Base-by-base conservation (phyloP, 495 filamentous ascomycete species). In the Hypoxylon rickii region DNA sequence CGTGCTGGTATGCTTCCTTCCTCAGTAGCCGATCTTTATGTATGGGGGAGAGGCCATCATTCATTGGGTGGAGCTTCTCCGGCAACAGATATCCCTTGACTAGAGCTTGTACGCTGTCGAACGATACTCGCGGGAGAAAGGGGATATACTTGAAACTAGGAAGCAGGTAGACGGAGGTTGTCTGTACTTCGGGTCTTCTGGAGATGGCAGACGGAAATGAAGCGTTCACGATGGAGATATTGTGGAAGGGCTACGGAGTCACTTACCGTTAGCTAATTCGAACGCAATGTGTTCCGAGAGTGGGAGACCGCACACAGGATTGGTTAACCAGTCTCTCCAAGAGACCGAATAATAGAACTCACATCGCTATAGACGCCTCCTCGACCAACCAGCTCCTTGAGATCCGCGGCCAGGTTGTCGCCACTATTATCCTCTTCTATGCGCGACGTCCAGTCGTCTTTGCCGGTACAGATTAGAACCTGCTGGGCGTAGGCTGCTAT, bases 401-500 rank as follows among this genome's bases (percentile, higher is more conserved):
- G 65, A 33, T 83, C 82, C 41, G 86, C 82, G 1, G 86, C 89
- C 7, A 96, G 72, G 54, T 84, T 83, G n/a, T 79, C 76, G 13
- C 74, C 78, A 40, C 68, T 63, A 47, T 79, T 73, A 32, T 78
- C 76, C 15, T 78, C 77, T 48, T 82, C 79, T 47, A 79, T 96
- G 68, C 69, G 87, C 75, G 67, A 92, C 13, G 79, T 79, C 94
- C 94, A 98, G 69, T 97, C 89, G 16, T 76, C 64, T 50, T 84
- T 80, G 6, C 89, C 90, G 0, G 92, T 96, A 51, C 83, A 89
- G 12, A 97, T 76, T 2, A 98, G 67, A 3, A 97, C 78, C 47
- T 97, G 92, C 57, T 91, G 84, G 13, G 83, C 78, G 68, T 96
- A 94, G n/a, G 76, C 70, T 3, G 88, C 79, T 73, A 96, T 89